Percentiles rank a stretch among this genome's conserved stretches.
phyloP scores from a whole-genome alignment of 768 basidiomycete species.

The Boletus reticulatus region DNA sequence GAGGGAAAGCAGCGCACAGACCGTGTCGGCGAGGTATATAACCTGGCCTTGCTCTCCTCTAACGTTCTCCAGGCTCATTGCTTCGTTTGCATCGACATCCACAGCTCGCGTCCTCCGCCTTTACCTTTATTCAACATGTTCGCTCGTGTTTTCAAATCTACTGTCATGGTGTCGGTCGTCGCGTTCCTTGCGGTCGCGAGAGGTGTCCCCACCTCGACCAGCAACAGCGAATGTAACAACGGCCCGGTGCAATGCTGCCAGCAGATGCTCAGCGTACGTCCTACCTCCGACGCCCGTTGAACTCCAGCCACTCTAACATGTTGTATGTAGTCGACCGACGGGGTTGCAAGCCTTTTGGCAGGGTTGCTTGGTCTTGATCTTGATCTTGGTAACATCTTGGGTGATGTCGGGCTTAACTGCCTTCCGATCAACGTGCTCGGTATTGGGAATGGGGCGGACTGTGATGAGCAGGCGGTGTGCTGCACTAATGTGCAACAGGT shows the following conservation, averaged over 20 bases:
- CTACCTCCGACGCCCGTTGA: neutral
- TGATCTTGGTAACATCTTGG: neutral
- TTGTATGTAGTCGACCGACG: neutral
- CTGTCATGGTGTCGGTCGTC: slow-evolving; percentile 8
- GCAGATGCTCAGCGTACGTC: neutral
- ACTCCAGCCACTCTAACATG: neutral
- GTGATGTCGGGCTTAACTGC: slow-evolving; percentile 6
- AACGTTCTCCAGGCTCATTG: neutral
- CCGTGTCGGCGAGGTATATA: slow-evolving; percentile 15
- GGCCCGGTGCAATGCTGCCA: slow-evolving; percentile 12
- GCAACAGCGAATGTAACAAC: slow-evolving; percentile 8
- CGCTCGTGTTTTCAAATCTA: slow-evolving; percentile 8
- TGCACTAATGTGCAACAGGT: slow-evolving; percentile 1
- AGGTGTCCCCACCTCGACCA: neutral
- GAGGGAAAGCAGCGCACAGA: neutral
- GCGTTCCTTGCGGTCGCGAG: slow-evolving; percentile 4
- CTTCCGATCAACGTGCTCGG: slow-evolving; percentile 5
- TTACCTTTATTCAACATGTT: slow-evolving; percentile 8
- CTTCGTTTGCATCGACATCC: neutral
- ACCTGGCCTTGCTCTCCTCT: neutral
- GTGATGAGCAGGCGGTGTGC: slow-evolving; percentile 4
- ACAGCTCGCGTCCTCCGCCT: neutral
- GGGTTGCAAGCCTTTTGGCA: neutral
- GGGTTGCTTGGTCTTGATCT: neutral
- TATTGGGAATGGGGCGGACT: neutral